These are phyloP conservation scores for Lactuca saligna DNA, from an alignment of 129 eudicot species.

Conservation along the genomic window DNA sequence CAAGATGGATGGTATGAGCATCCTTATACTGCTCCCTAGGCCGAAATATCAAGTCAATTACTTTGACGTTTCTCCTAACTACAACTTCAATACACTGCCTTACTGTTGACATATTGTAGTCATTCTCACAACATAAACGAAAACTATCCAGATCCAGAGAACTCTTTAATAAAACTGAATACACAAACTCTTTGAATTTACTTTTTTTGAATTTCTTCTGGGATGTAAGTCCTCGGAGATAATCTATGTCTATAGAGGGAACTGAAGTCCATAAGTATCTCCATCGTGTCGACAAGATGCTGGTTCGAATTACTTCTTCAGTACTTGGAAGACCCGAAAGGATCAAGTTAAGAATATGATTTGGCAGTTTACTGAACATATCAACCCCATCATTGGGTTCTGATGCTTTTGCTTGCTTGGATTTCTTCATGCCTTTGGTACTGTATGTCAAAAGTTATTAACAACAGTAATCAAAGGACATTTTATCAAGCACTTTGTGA, in stretches of 20 bases:
- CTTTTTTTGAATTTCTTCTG: background rate
- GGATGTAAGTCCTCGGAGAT: background rate
- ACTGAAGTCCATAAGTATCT: constrained; percentile 27
- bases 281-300: constrained; percentile 25
- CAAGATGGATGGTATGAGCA: background rate
- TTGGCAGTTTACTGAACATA: constrained; percentile 17
- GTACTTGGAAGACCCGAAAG: constrained; percentile 10
- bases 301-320: constrained; percentile 12
- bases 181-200: background rate
- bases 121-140: background rate
- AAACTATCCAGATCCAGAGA: background rate
- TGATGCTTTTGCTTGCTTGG: background rate
- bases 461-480: too few species aligned
- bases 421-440: constrained; percentile 15
- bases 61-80: constrained; percentile 18
- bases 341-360: constrained; percentile 18
- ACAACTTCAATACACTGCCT: constrained; percentile 19
- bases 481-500: too few species aligned
- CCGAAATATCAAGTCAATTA: constrained; percentile 6
- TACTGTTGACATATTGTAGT: background rate
- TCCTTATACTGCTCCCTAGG: background rate
- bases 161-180: background rate
- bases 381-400: background rate
- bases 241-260: constrained; percentile 17
- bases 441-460: background rate